Evolutionary conservation across 305 asterid genomes (phyloP).

Genomic region (Caryopteris hybrid): DNA sequence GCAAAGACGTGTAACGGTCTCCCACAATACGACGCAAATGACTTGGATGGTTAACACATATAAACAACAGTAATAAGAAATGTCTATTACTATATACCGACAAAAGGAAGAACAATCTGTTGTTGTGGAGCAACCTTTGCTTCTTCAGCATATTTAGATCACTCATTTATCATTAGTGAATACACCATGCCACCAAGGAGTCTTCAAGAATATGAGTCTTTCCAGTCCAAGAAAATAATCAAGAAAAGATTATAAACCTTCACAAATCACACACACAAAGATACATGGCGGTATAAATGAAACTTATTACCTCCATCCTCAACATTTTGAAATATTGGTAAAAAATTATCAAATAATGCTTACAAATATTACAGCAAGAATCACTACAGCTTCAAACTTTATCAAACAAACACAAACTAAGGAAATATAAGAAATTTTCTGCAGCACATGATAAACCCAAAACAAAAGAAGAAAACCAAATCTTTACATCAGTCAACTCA

Average conservation of each 20-base stretch:
- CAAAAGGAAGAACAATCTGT: constrained; percentile 42
- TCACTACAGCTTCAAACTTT: neutral
- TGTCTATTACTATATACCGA: constrained; percentile 50
- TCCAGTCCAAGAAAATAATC: too few relatives aligned
- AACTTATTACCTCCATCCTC: too few relatives aligned
- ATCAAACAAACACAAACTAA: neutral
- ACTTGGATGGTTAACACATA: constrained; percentile 41
- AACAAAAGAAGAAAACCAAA: neutral
- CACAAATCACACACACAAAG: too few relatives aligned
- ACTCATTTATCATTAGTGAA: too few relatives aligned
- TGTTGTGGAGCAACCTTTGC: constrained; percentile 33
- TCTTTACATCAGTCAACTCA: constrained; percentile 6
- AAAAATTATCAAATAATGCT: neutral
- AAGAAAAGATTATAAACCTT: too few relatives aligned
- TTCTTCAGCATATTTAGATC: constrained; percentile 43
- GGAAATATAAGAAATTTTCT: neutral
- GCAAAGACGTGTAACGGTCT: constrained; percentile 44
- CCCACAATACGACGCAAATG: constrained; percentile 27
- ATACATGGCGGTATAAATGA: too few relatives aligned
- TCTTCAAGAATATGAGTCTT: too few relatives aligned
- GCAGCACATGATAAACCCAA: too few relatives aligned
- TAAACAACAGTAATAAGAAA: constrained; percentile 38
- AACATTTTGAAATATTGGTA: too few relatives aligned
- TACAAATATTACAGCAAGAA: constrained; percentile 9
- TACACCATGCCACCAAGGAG: too few relatives aligned